phyloP scores from a whole-genome alignment of 164 flowering plant genomes.

The Dillenia suffruticosa region DNA sequence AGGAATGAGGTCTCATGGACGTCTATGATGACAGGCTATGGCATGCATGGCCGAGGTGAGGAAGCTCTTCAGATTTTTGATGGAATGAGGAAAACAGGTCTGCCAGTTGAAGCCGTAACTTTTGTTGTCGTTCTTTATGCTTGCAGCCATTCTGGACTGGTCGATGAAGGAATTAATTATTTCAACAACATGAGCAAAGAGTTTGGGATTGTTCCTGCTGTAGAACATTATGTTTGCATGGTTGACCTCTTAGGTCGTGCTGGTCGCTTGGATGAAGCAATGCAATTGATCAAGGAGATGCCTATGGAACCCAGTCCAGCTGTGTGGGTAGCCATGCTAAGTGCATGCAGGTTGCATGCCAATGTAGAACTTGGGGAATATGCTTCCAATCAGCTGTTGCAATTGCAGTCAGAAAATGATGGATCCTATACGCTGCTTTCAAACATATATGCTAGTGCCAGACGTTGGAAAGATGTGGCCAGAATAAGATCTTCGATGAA shows the following conservation, averaged over 20 bases:
- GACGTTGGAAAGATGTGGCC: conserved; percentile 83
- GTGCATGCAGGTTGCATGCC: conserved; percentile 63
- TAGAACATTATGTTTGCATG: conserved; percentile 73
- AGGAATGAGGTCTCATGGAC: conserved; percentile 78
- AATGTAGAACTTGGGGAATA: conserved; percentile 71
- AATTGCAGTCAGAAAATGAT: conserved; percentile 51
- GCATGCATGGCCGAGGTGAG: conserved; percentile 70
- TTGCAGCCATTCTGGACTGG: conserved; percentile 82
- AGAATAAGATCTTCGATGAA: conserved; percentile 65
- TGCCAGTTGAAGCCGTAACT: conserved; percentile 60
- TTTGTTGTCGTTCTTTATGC: conserved; percentile 75
- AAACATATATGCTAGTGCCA: conserved; percentile 77
- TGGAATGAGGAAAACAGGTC: conserved; percentile 44
- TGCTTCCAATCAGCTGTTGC: conserved; percentile 41
- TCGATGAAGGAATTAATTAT: conserved; percentile 46
- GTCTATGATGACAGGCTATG: conserved; percentile 71
- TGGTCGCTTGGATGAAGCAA: conserved; percentile 66
- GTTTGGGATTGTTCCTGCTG: conserved; percentile 51
- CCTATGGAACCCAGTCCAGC: conserved; percentile 65
- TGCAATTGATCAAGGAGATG: conserved; percentile 53
- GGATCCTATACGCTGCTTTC: conserved; percentile 74
- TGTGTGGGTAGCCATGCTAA: conserved; percentile 72
- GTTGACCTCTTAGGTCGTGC: conserved; percentile 81
- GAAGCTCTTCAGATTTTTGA: conserved; percentile 60
- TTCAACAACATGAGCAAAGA: conserved; percentile 51